These are phyloP conservation scores for Cornus controversa DNA, from an alignment of 148 eudicot species.

Conservation along the genomic window DNA sequence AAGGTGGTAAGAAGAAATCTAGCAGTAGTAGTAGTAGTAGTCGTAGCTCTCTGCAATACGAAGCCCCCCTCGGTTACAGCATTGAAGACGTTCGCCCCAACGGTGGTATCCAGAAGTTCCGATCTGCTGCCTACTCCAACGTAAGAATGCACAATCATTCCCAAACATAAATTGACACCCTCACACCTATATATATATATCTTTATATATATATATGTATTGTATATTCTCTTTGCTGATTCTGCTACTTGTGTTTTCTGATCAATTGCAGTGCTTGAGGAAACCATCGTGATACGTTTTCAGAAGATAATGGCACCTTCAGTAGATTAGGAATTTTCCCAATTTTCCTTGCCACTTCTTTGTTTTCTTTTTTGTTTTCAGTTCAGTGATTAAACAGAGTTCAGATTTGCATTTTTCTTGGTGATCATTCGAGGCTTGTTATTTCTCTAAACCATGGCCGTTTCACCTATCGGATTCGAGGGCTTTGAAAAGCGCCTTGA, in stretches of 20 bases:
- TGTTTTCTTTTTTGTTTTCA: not conserved
- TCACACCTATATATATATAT: not conserved
- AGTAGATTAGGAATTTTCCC: slow-evolving; percentile 4
- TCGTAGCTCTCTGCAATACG: slow-evolving; percentile 22
- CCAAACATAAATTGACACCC: too few relatives aligned
- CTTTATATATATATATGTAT: not conserved
- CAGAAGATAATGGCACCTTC: slow-evolving; percentile 1
- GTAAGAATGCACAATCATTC: not conserved
- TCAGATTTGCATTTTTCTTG: not conserved
- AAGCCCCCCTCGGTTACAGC: slow-evolving; percentile 25
- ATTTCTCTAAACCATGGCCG: slow-evolving; percentile 6
- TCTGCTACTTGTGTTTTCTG: not conserved
- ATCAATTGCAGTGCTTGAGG: slow-evolving; percentile 28
- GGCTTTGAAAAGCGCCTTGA: slow-evolving; percentile 62
- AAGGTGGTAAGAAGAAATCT: slow-evolving; percentile 25
- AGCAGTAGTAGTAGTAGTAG: slow-evolving; percentile 3
- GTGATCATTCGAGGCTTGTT: not conserved
- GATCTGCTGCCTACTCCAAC: slow-evolving; percentile 24
- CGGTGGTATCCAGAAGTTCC: slow-evolving; percentile 31
- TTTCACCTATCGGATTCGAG: slow-evolving; percentile 57
- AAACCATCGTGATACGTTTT: slow-evolving; percentile 29
- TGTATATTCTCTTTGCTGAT: too few relatives aligned
- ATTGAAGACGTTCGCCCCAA: slow-evolving; percentile 35
- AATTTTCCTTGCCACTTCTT: not conserved
- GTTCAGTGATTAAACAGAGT: not conserved